Evolutionary conservation across 2,329 filamentous ascomycete genomes (phyloP), one percentile per base, ranked within the genome.

Genomic region (Monosporascus sp.): DNA sequence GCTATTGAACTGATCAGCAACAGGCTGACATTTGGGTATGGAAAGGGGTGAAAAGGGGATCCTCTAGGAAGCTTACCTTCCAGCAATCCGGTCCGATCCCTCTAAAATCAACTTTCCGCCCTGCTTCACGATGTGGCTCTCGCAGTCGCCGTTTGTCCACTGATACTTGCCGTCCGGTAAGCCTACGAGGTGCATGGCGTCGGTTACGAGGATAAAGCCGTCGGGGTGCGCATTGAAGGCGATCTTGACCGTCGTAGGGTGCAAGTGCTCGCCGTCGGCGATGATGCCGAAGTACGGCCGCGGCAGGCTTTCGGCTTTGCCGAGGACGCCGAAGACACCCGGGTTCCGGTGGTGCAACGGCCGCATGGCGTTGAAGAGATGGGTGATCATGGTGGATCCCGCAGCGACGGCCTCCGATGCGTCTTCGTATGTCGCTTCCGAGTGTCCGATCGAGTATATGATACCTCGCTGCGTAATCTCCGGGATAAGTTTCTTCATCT

Each of bases 301-400:
- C 14, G 72, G 68, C 51, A 74, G 64, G 55, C 70, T 76, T 62
- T 86, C 80, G 8, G 80, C 80, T 56, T 81, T 81, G 55, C 91
- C 90, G 15, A 97, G 75, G 0, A 95, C 83, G 27, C 92, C 92
- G 67, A 96, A 96, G 61, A 96, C 84, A 38, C 91, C 91, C 0
- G 92, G 91, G 70, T 96, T 91, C 53, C 92, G 87, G 75, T 97
- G 90, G 69, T 94, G 89, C 49, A 96, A 82, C 15, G 90, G 90
- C 1, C 85, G 81, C 91, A 96, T 96, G 25, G 91, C 91, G 68
- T 96, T 96, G 81, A 96, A 96, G 1, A 96, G 78, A 65, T 96
- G 91, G 0, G 91, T 96, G 60, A 96, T 88, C 89, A 95, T 96
- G 48, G 82, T 88, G 2, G 89, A 89, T 49, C 91, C 91, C 6